Conservation (phyloP, 208 protist species). For the Crithidia acanthocephali region DNA sequence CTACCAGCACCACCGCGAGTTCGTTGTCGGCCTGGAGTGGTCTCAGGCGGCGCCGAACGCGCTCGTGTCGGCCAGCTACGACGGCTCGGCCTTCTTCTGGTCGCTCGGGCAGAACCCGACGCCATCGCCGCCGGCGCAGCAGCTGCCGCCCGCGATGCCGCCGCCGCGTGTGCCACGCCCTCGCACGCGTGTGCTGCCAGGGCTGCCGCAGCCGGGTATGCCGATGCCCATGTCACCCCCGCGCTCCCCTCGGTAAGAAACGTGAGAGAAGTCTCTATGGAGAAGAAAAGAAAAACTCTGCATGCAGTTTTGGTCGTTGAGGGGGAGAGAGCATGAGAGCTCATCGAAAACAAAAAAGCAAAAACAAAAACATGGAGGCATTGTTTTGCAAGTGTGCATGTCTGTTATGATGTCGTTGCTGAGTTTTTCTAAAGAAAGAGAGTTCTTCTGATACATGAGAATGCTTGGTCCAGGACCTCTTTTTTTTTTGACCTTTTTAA, state of each 20-base stretch:
- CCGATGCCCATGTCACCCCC: conserved; percentile 43
- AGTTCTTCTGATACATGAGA: too few species aligned
- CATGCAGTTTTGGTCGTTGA: not conserved
- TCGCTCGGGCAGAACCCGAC: conserved; percentile 62
- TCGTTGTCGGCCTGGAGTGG: conserved; percentile 91
- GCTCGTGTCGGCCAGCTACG: conserved; percentile 73
- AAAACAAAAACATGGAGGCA: too few species aligned
- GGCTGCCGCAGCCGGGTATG: conserved; percentile 53
- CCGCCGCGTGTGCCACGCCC: conserved; percentile 66
- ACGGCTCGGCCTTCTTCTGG: conserved; percentile 77
- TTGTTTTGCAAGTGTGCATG: too few species aligned
- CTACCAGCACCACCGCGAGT: conserved; percentile 92
- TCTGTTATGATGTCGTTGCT: too few species aligned
- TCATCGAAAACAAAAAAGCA: too few species aligned
- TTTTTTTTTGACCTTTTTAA: too few species aligned
- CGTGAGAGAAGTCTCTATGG: not conserved
- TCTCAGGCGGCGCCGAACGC: conserved; percentile 63
- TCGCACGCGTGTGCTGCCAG: conserved; percentile 70
- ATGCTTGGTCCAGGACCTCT: too few species aligned
- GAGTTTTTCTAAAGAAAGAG: too few species aligned
- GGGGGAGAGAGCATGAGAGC: too few species aligned
- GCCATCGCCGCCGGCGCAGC: conserved; percentile 47
- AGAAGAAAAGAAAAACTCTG: not conserved
- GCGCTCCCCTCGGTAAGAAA: conserved; percentile 44
- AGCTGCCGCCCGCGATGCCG: conserved; percentile 69